Percentiles rank a stretch among this genome's conserved stretches.
phyloP scores from a whole-genome alignment of 495 filamentous ascomycete genomes.

The Terfezia claveryi region DNA sequence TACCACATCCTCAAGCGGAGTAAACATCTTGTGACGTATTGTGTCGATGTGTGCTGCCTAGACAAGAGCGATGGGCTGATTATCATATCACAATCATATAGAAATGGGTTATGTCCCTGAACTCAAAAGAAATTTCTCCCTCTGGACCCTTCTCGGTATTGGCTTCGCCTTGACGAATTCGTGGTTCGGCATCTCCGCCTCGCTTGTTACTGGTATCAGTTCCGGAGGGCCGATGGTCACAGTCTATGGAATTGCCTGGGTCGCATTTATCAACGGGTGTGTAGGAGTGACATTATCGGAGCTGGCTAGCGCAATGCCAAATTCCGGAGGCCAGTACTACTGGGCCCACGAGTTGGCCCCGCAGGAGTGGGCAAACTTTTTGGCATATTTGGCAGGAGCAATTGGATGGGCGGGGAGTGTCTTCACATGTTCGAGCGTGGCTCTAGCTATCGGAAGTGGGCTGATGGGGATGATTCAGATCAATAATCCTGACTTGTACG shows the following conservation, averaged over 20 bases:
- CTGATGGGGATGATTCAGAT: slow-evolving; percentile 36
- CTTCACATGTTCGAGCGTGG: slow-evolving; percentile 37
- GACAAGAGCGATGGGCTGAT: neutral
- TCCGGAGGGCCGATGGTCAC: slow-evolving; percentile 38
- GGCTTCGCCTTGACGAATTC: slow-evolving; percentile 43
- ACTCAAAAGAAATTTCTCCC: slow-evolving; percentile 35
- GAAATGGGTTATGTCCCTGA: slow-evolving; percentile 40
- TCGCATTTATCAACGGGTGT: slow-evolving; percentile 31
- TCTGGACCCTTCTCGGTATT: slow-evolving; percentile 35
- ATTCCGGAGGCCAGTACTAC: slow-evolving; percentile 42
- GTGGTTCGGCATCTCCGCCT: slow-evolving; percentile 40
- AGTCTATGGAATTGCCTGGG: slow-evolving; percentile 37
- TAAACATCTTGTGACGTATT: neutral
- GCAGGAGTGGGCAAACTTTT: slow-evolving; percentile 28
- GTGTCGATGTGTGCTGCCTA: neutral
- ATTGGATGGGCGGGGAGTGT: slow-evolving; percentile 34
- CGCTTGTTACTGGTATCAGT: slow-evolving; percentile 36
- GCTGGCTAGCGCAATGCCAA: slow-evolving; percentile 35
- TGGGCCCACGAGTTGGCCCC: slow-evolving; percentile 40
- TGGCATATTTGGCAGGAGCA: slow-evolving; percentile 35
- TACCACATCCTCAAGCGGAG: neutral
- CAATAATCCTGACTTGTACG: slow-evolving; percentile 35
- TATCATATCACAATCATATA: neutral
- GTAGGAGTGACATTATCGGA: slow-evolving; percentile 35
- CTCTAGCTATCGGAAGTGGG: slow-evolving; percentile 29